A percentile compares a stretch with the other conserved stretches of the same genome.
These are phyloP conservation scores for Astragalus glycyphyllos DNA, from an alignment of 306 rosid genomes.

Conservation along the genomic window DNA sequence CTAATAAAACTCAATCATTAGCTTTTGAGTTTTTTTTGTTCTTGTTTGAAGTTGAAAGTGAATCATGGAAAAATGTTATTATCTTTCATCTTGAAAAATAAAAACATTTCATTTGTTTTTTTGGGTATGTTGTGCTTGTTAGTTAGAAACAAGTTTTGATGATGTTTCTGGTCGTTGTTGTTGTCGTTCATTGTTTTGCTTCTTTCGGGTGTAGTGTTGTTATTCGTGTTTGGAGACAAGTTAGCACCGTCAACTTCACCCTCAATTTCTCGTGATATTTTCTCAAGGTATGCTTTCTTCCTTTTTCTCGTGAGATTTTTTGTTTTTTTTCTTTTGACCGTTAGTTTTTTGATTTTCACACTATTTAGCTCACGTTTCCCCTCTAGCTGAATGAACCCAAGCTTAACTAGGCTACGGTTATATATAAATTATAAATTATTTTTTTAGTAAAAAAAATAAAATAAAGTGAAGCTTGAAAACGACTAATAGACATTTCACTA, in stretches of 20 bases:
- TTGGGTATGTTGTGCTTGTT: neutral
- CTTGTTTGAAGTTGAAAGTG: constrained; percentile 12
- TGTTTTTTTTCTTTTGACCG: too few relatives aligned
- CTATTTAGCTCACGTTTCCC: too few relatives aligned
- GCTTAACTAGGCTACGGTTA: too few relatives aligned
- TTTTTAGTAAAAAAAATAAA: too few relatives aligned
- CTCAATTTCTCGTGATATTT: constrained; percentile 41
- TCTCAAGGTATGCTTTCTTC: constrained; percentile 41
- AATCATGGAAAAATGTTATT: neutral
- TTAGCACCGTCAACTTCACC: constrained; percentile 36
- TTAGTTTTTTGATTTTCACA: too few relatives aligned
- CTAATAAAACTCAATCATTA: too few relatives aligned
- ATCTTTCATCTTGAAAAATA: constrained; percentile 18
- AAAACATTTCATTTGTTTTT: neutral
- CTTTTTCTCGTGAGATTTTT: neutral
- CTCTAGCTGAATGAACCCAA: too few relatives aligned
- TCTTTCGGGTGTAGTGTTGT: constrained; percentile 43
- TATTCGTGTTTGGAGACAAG: constrained; percentile 48
- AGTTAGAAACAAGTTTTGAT: neutral
- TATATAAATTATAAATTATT: too few relatives aligned
- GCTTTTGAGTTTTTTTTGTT: neutral
- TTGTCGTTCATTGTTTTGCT: constrained; percentile 25
- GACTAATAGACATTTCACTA: too few relatives aligned
- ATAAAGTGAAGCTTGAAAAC: too few relatives aligned
- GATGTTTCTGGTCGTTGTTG: constrained; percentile 16